A percentile compares a stretch with the other conserved stretches of the same genome.
Evolutionary conservation across 805 yeast species (phyloP).

Genomic region (Yarrowia keelungensis): DNA sequence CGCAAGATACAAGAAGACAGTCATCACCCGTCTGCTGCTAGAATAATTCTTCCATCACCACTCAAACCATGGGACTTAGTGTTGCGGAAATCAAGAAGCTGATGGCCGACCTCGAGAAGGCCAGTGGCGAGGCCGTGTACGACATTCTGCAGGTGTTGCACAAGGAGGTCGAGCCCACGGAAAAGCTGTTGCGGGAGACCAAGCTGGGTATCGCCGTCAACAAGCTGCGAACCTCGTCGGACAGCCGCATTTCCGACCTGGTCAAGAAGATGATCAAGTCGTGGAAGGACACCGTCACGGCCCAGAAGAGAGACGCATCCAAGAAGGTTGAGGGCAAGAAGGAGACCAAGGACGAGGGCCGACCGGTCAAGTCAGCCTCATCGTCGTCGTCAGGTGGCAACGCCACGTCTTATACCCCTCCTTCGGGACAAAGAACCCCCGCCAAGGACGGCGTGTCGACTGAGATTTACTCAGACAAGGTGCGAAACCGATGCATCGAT

Average conservation of each 20-base stretch:
- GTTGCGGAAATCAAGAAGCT: conserved; percentile 74
- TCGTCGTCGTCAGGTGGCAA: conserved; percentile 8
- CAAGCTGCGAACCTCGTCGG: conserved; percentile 77
- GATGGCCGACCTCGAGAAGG: conserved; percentile 76
- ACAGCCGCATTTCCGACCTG: conserved; percentile 61
- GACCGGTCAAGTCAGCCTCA: conserved; percentile 39
- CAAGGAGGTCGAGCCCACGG: conserved; percentile 81
- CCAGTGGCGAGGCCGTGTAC: conserved; percentile 65
- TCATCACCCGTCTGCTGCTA: not conserved
- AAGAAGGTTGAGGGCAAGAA: conserved; percentile 40
- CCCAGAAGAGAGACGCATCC: conserved; percentile 48
- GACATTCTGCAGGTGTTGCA: conserved; percentile 71
- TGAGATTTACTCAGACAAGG: conserved; percentile 71
- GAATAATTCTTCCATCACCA: no score
- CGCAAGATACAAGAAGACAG: not conserved
- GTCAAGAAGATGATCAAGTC: conserved; percentile 83
- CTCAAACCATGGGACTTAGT: conserved; percentile 38
- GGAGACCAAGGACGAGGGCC: conserved; percentile 20
- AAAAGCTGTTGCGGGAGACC: conserved; percentile 84
- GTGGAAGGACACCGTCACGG: conserved; percentile 88
- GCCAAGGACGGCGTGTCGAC: conserved; percentile 81
- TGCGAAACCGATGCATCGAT: conserved; percentile 82
- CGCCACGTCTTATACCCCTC: conserved; percentile 51
- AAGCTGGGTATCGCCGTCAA: conserved; percentile 97
- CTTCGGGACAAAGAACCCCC: conserved; percentile 71